Evolutionary conservation across 2,329 filamentous ascomycete species (phyloP), one percentile per base, ranked within the genome.

Genomic region (Stagonosporopsis vannaccii): DNA sequence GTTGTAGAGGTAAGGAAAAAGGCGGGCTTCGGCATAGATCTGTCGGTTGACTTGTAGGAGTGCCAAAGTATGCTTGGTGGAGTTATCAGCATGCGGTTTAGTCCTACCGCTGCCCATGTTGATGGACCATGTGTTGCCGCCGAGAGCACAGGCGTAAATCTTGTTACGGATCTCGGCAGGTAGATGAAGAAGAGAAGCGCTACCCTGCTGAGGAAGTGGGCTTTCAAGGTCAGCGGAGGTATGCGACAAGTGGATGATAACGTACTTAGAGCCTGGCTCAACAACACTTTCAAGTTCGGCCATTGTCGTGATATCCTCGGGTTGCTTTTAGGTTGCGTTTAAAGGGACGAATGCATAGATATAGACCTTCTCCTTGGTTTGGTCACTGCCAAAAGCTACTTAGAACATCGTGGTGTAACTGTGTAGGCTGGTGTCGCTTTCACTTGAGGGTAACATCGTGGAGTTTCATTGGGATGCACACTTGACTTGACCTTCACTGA

Each of bases 91-190:
- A 28, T 41, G 46, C 13, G 42, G 28, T n/a, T 46, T 40, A 17
- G 0, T 9, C 4, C 11, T 7, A n/a, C 17, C 32, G 48, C 7
- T 7, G 35, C 22, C 17, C 28, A 44, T 45, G 6, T 37, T 41
- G 13, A 56, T 42, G 6, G 41, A 45, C 52, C 52, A 51, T 4
- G 36, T 57, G 17, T 46, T 42, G 22, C 47, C 28, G 23, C 51
- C 52, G 3, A 61, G 13, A 5, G 47, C 33, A 30, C 53, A 49
- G 15, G 11, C 30, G 28, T 59, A 61, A 7, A 63, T 52, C 7
- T 30, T 39, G 46, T 59, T 59, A 8, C 58, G 52, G 15, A 63
- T 42, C 37, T 63, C 60, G n/a, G 42, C 51, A 12, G 60, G 55
- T 1, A 63, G 58, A 22, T 15, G n/a, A 23, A 36, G 33, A 19